These are phyloP conservation scores for Solanum virginianum DNA, from an alignment of 257 asterid species.

Conservation along the genomic window DNA sequence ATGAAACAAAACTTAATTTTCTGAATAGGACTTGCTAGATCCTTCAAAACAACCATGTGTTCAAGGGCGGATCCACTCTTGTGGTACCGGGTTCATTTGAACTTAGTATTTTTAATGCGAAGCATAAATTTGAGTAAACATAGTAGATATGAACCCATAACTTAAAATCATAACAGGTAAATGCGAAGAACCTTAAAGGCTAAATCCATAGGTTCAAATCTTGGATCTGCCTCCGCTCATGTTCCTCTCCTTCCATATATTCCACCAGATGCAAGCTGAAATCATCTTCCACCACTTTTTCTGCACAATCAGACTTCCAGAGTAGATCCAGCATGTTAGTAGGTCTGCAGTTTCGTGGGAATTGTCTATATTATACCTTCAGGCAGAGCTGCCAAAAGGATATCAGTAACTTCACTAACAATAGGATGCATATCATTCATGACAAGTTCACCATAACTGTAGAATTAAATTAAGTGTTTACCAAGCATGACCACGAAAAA, in stretches of 20 bases:
- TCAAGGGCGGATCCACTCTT: neutral
- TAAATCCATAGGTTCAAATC: neutral
- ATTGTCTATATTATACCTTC: neutral
- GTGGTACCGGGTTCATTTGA: neutral
- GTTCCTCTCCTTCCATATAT: neutral
- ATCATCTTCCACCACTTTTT: neutral
- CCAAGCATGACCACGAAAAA: neutral
- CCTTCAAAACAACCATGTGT: neutral
- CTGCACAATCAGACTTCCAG: neutral
- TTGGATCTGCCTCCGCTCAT: neutral
- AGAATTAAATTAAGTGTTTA: neutral
- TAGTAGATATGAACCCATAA: neutral
- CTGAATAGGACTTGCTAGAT: neutral
- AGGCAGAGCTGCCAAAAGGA: neutral
- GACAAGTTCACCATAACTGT: neutral
- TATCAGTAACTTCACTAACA: neutral
- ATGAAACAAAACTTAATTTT: neutral
- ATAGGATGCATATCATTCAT: neutral
- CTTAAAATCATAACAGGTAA: neutral
- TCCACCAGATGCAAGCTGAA: neutral
- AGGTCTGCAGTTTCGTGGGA: neutral
- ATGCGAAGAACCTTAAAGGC: neutral
- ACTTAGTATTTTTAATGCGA: neutral
- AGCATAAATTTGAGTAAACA: neutral
- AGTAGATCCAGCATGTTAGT: neutral